These are phyloP conservation scores for Cenchrus purpureus DNA, from an alignment of 176 grass and related monocot species.

Conservation along the genomic window DNA sequence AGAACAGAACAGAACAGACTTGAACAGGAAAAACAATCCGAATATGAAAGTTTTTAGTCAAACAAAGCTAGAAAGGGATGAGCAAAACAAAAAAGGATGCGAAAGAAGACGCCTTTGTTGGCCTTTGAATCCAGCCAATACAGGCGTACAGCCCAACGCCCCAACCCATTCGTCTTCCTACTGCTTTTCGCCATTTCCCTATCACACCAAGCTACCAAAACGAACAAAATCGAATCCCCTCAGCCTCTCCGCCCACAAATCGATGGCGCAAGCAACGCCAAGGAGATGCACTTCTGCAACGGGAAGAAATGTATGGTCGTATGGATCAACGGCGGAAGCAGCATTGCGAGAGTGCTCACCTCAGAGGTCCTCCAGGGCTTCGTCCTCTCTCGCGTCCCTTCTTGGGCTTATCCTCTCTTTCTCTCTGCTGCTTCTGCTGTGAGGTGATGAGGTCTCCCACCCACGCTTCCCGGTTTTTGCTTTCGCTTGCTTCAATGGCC, in stretches of 20 bases:
- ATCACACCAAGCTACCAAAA: neutral
- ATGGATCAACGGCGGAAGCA: neutral
- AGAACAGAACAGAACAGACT: neutral
- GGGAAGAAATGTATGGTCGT: neutral
- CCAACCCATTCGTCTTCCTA: neutral
- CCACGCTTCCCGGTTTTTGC: constrained; percentile 30
- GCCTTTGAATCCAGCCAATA: neutral
- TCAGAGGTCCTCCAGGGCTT: neutral
- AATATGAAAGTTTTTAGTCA: neutral
- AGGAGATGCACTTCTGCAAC: neutral
- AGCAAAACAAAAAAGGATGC: neutral
- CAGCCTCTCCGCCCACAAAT: neutral
- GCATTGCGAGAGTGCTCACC: constrained; percentile 35
- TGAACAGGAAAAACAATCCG: neutral
- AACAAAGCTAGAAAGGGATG: neutral
- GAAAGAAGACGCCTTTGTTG: constrained; percentile 20
- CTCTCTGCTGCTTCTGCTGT: neutral
- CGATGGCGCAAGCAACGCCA: neutral
- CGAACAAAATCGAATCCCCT: neutral
- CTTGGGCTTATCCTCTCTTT: neutral
- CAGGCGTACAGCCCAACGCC: too few relatives aligned
- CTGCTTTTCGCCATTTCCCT: neutral
- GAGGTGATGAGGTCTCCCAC: neutral
- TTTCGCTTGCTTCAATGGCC: constrained; percentile 42
- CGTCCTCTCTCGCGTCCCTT: neutral